phyloP scores from a whole-genome alignment of 164 flowering plant genomes.

The Chimonanthus salicifolius region DNA sequence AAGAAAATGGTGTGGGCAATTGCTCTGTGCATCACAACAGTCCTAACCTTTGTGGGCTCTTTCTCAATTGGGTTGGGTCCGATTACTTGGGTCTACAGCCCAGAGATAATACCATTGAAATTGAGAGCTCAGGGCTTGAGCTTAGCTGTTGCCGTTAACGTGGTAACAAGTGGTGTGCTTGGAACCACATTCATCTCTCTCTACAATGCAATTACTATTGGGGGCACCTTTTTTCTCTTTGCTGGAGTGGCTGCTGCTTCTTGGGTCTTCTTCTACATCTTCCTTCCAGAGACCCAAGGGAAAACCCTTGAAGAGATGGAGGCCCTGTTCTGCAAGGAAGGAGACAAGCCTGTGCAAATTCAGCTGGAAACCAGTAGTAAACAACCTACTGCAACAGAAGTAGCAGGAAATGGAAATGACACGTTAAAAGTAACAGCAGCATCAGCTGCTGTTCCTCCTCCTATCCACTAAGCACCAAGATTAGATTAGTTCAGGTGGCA shows the following conservation, averaged over 20 bases:
- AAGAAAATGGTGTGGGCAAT: conserved; percentile 46
- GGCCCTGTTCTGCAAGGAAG: conserved; percentile 18
- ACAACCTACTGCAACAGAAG: background rate
- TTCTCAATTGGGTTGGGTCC: conserved; percentile 81
- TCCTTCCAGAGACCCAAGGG: conserved; percentile 62
- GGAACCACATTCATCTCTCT: conserved; percentile 48
- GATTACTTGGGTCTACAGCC: conserved; percentile 65
- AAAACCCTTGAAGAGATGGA: conserved; percentile 53
- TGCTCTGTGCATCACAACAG: conserved; percentile 26
- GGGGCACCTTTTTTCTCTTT: conserved; percentile 51
- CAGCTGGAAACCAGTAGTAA: background rate
- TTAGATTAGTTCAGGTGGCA: too few species aligned
- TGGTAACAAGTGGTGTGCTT: conserved; percentile 47
- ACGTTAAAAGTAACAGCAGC: background rate
- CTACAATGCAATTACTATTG: conserved; percentile 38
- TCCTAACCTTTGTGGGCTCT: conserved; percentile 32
- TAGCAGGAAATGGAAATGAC: background rate
- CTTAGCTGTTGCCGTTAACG: conserved; percentile 45
- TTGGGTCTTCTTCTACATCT: conserved; percentile 42
- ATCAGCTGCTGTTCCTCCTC: background rate
- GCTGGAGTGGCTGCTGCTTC: conserved; percentile 32
- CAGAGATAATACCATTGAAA: conserved; percentile 59
- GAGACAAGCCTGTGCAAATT: background rate
- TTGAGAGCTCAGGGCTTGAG: conserved; percentile 54
- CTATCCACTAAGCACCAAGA: too few species aligned